Base-by-base conservation (phyloP, 2,329 filamentous ascomycete species). In the Exophiala sp. region DNA sequence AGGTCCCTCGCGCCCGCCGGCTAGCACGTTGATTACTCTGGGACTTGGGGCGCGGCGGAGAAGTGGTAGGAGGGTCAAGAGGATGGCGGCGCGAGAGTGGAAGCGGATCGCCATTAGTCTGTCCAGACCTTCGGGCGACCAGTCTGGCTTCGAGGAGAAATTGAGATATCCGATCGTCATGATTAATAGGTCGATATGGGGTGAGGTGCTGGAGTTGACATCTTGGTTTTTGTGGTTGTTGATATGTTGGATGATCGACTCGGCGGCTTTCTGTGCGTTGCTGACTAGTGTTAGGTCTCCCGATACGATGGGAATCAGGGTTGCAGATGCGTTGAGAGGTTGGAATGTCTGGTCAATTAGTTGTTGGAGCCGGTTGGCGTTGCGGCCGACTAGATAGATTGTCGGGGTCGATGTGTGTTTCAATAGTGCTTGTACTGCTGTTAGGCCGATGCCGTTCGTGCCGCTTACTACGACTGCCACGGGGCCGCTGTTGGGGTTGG, bases 41-140 rank as follows among this genome's bases (percentile, higher is more conserved):
- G 56, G 56, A 3, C 40, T 40, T 19, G 50, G 48, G 21, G 50
- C 24, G 3, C 13, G 9, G 22, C 52, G 51, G n/a, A 58, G 48
- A 19, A 52, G 69, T 0, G 81, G 80, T 7, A 82, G 73, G 0
- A 85, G 71, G 46, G 81, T 79, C 38, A 70, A 50, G 10, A 76
- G 70, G 59, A 82, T 77, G 32, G 78, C 77, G 55, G 76, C 71
- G 16, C 80, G 80, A 3, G 75, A 70, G 64, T 83, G 82, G 64
- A 76, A 78, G 16, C 70, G 68, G 13, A 83, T 68, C 6, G 74
- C 69, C 19, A 73, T 70, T 24, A 73, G 70, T 22, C 72, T 68
- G 44, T 79, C 72, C 1, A 85, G 67, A 2, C 77, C 78, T 63
- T 85, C 81, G 0, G 66, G 44, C 0, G 79, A 81, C 22, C 23